Evolutionary conservation across 768 basidiomycete species (phyloP).

Genomic region (Collybia mongolica): DNA sequence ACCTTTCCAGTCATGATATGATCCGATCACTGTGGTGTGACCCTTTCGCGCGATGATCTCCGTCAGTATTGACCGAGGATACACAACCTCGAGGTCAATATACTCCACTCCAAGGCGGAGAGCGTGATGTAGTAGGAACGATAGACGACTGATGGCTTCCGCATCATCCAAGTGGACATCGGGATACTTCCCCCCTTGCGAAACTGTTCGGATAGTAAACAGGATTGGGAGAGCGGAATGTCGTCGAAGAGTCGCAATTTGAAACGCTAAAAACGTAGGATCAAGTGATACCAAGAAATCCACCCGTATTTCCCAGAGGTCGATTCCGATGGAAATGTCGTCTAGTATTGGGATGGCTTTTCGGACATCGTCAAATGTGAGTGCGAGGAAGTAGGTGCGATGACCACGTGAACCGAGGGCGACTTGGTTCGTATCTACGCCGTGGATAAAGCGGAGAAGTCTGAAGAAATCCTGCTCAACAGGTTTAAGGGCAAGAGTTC

Average conservation of each 20-base stretch:
- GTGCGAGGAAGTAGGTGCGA: constrained; percentile 68
- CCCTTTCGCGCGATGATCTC: constrained; percentile 52
- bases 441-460: constrained; percentile 72
- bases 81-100: constrained; percentile 69
- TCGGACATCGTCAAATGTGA: constrained; percentile 71
- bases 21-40: constrained; percentile 63
- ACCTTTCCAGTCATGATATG: constrained; percentile 76
- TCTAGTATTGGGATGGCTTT: constrained; percentile 54
- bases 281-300: constrained; percentile 56
- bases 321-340: constrained; percentile 61
- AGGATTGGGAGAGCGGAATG: constrained; percentile 66
- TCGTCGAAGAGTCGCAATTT: constrained; percentile 63
- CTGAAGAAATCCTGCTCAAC: constrained; percentile 54
- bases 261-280: constrained; percentile 56
- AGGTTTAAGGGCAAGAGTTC: constrained; percentile 21
- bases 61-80: constrained; percentile 47
- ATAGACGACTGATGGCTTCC: constrained; percentile 57
- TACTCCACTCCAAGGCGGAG: constrained; percentile 75
- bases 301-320: constrained; percentile 74
- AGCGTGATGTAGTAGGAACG: constrained; percentile 39
- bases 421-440: constrained; percentile 51
- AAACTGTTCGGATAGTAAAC: constrained; percentile 70
- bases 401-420: constrained; percentile 30
- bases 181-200: constrained; percentile 75
- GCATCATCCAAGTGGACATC: constrained; percentile 44